phyloP scores from a whole-genome alignment of 257 asterid genomes.

The Salvia splendens region DNA sequence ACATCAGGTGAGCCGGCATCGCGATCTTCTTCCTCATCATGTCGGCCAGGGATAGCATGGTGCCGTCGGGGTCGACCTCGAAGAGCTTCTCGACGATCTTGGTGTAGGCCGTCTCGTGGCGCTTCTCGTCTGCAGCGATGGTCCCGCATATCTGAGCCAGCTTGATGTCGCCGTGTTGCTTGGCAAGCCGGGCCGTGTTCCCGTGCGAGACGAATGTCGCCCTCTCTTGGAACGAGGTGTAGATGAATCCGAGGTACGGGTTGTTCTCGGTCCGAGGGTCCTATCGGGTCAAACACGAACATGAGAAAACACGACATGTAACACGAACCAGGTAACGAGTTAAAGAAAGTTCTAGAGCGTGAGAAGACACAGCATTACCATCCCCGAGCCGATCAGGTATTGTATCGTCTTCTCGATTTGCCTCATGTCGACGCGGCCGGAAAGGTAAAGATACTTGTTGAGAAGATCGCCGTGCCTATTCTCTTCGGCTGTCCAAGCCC shows the following conservation, averaged over 20 bases:
- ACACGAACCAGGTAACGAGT: not conserved
- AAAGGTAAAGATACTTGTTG: constrained; percentile 63
- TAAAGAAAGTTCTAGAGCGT: not conserved
- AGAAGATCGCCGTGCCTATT: constrained; percentile 80
- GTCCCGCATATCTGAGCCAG: constrained; percentile 76
- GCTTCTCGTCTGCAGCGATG: constrained; percentile 79
- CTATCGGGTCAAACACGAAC: constrained; percentile 34
- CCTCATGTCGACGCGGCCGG: constrained; percentile 73
- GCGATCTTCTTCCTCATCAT: constrained; percentile 81
- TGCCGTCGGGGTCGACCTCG: constrained; percentile 69
- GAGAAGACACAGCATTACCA: constrained; percentile 33
- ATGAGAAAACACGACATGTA: too few relatives aligned
- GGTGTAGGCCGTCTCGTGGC: constrained; percentile 79
- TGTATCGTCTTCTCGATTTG: constrained; percentile 60
- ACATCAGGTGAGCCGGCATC: constrained; percentile 82
- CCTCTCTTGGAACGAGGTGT: constrained; percentile 79
- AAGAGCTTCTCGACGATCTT: constrained; percentile 74
- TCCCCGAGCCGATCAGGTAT: constrained; percentile 62
- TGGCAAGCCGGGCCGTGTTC: constrained; percentile 79
- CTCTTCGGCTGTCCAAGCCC: constrained; percentile 82
- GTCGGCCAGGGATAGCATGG: constrained; percentile 58
- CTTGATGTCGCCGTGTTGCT: constrained; percentile 67
- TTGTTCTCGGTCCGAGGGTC: constrained; percentile 85
- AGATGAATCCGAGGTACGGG: constrained; percentile 79
- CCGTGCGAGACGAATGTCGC: constrained; percentile 83